These are phyloP conservation scores for Alloteropsis angusta DNA, from an alignment of 202 grass and related monocot species.

Conservation along the genomic window DNA sequence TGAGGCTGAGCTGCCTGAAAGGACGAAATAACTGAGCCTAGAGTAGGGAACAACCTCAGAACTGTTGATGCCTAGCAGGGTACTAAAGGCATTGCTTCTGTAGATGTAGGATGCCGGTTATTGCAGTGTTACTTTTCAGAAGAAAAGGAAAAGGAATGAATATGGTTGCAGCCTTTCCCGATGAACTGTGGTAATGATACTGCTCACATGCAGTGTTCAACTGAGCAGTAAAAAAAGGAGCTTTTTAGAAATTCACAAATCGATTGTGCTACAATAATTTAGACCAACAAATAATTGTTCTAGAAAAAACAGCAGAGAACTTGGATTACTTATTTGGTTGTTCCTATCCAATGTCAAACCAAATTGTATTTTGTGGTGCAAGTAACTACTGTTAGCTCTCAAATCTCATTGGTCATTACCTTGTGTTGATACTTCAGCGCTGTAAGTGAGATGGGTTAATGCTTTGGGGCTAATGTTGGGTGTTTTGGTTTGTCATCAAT, in stretches of 20 bases:
- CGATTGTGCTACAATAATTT: neutral
- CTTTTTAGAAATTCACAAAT: neutral
- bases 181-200: neutral
- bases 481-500: neutral
- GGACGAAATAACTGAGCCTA: conserved; percentile 16
- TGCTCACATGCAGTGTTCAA: conserved; percentile 7
- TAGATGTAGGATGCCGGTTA: neutral
- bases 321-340: neutral
- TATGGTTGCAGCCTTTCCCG: neutral
- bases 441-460: neutral
- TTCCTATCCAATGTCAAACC: neutral
- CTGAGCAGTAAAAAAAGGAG: conserved; percentile 5
- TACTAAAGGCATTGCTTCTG: conserved; percentile 19
- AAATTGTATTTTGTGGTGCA: neutral
- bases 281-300: too few species aligned
- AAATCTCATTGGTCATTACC: neutral
- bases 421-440: neutral
- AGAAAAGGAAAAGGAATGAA: neutral
- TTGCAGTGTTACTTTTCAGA: neutral
- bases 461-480: neutral
- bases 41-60: conserved; percentile 8
- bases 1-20: neutral
- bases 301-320: neutral
- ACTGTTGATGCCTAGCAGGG: neutral
- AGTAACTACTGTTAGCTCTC: neutral